Conservation (phyloP, 1,139 yeast genomes). For the Trichomonascaceae sp. region DNA sequence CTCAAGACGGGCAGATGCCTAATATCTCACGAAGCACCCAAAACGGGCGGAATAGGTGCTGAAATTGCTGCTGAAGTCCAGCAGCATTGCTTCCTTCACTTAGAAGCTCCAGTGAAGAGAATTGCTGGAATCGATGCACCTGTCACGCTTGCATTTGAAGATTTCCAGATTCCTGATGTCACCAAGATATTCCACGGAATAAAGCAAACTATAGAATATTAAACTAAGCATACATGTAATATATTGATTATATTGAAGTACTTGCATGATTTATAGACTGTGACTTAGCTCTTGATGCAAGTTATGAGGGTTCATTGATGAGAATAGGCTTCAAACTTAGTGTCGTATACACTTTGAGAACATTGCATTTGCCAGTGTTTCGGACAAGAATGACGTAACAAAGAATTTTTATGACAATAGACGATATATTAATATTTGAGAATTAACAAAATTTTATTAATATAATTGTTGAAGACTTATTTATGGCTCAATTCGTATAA, state of each 20-base stretch:
- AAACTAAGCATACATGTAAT: slow-evolving; percentile 11
- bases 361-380: not conserved
- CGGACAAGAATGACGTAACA: not conserved
- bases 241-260: slow-evolving; percentile 11
- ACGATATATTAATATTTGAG: no score
- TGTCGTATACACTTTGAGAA: not conserved
- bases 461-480: no score
- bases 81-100: slow-evolving; percentile 28
- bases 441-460: no score
- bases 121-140: slow-evolving; percentile 36
- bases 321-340: not conserved
- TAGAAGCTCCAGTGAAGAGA: slow-evolving; percentile 33
- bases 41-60: slow-evolving; percentile 31
- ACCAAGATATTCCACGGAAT: slow-evolving; percentile 32
- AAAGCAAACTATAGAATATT: slow-evolving; percentile 27
- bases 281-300: not conserved
- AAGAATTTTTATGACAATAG: not conserved
- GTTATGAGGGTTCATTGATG: no score
- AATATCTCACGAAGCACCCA: slow-evolving; percentile 33
- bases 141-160: slow-evolving; percentile 30
- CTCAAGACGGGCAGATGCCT: slow-evolving; percentile 32
- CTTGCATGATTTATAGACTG: not conserved
- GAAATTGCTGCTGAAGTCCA: slow-evolving; percentile 35
- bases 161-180: slow-evolving; percentile 32
- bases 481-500: not conserved